These are phyloP conservation scores for Cercospora nicotianae DNA, from an alignment of 2,329 filamentous ascomycete species.

Conservation along the genomic window DNA sequence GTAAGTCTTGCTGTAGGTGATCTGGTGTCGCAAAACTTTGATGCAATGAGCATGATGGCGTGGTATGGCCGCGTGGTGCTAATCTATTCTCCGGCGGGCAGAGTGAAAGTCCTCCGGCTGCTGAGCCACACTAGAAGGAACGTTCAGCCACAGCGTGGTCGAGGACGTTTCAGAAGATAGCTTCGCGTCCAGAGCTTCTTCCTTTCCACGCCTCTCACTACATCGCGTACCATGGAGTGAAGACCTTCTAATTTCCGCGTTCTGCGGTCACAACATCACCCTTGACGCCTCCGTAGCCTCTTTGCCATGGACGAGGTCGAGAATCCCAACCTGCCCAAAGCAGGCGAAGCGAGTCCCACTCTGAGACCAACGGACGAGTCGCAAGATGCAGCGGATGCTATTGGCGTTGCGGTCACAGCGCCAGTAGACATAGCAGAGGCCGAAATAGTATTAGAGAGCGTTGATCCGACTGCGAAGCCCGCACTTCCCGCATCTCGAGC, in stretches of 20 bases:
- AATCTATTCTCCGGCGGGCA: background rate
- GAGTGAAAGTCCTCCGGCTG: background rate
- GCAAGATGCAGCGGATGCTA: slow-evolving; percentile 20
- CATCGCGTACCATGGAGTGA: slow-evolving; percentile 3
- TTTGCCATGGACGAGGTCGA: slow-evolving; percentile 41
- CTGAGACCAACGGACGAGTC: slow-evolving; percentile 32
- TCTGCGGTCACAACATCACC: background rate
- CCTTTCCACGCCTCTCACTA: background rate
- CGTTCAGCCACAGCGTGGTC: background rate
- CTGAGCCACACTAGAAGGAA: background rate
- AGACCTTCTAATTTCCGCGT: background rate
- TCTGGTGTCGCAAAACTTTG: background rate
- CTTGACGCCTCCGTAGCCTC: background rate
- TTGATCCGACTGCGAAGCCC: slow-evolving; percentile 20
- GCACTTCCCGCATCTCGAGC: slow-evolving; percentile 27
- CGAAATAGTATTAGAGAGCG: slow-evolving; percentile 22
- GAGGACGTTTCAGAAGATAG: slow-evolving; percentile 1
- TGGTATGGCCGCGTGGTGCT: background rate
- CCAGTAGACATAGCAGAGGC: slow-evolving; percentile 23
- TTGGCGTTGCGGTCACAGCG: slow-evolving; percentile 11
- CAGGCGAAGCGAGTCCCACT: slow-evolving; percentile 38
- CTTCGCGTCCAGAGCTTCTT: background rate
- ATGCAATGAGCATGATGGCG: background rate
- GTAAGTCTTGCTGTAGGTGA: background rate
- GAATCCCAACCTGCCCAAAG: slow-evolving; percentile 39